phyloP scores from a whole-genome alignment of 2,329 filamentous ascomycete species.

The Didymellaceae sp. region DNA sequence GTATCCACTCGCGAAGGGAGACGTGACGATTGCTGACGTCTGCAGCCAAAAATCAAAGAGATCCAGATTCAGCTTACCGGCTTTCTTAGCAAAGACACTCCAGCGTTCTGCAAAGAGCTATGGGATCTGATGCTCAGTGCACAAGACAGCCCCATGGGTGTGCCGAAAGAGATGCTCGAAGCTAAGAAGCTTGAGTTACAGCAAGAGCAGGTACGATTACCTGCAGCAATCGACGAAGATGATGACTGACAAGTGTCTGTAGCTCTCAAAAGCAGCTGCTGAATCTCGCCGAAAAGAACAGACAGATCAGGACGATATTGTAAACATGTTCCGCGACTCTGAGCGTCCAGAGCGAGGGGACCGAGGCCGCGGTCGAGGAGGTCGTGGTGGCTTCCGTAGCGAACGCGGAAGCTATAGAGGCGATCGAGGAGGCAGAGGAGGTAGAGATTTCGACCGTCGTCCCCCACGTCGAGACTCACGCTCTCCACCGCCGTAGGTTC shows the following conservation, averaged over 20 bases:
- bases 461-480: slow-evolving; percentile 56
- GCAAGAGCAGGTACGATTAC: slow-evolving; percentile 80
- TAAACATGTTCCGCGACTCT: slow-evolving; percentile 70
- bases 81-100: slow-evolving; percentile 91
- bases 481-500: slow-evolving; percentile 53
- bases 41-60: slow-evolving; percentile 90
- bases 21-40: slow-evolving; percentile 20
- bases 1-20: slow-evolving; percentile 44
- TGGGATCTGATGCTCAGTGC: slow-evolving; percentile 93
- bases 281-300: slow-evolving; percentile 74
- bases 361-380: slow-evolving; percentile 52
- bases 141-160: slow-evolving; percentile 84
- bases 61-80: slow-evolving; percentile 94
- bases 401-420: slow-evolving; percentile 57
- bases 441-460: slow-evolving; percentile 58
- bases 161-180: slow-evolving; percentile 92
- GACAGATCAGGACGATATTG: slow-evolving; percentile 66
- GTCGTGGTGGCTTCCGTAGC: slow-evolving; percentile 51
- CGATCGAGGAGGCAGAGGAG: slow-evolving; percentile 43
- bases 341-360: slow-evolving; percentile 55
- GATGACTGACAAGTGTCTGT: slow-evolving; percentile 53
- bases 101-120: slow-evolving; percentile 88
- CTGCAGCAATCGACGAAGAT: background rate
- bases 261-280: slow-evolving; percentile 82
- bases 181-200: slow-evolving; percentile 95